These are phyloP conservation scores for Trichoderma koningiopsis DNA, from an alignment of 2,329 filamentous ascomycete species.

Conservation along the genomic window DNA sequence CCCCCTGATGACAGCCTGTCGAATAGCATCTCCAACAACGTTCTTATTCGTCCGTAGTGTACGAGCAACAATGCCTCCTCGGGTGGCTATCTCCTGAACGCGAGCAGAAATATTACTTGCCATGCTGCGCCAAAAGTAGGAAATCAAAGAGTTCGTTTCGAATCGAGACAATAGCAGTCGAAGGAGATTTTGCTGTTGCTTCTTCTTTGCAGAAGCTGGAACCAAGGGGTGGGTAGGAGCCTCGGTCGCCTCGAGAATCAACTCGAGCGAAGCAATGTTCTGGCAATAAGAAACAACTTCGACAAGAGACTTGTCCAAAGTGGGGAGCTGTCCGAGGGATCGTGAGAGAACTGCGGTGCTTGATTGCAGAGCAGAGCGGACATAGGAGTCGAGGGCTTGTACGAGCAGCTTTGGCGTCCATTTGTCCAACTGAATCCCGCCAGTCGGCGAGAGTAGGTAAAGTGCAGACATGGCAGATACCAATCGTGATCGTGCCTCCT, in stretches of 20 bases:
- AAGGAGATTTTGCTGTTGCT: conserved; percentile 57
- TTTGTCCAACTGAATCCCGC: conserved; percentile 54
- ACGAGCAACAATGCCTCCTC: conserved; percentile 81
- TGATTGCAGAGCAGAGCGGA: conserved; percentile 78
- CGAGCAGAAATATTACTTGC: conserved; percentile 74
- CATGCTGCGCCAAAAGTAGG: conserved; percentile 91
- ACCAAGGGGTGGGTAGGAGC: conserved; percentile 71
- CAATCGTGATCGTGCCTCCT: conserved; percentile 74
- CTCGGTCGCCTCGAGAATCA: conserved; percentile 69
- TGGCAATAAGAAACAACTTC: conserved; percentile 86
- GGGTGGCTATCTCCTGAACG: conserved; percentile 80
- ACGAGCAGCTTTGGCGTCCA: conserved; percentile 73
- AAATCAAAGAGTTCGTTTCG: conserved; percentile 83
- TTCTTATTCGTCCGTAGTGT: conserved; percentile 77
- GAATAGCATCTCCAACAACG: conserved; percentile 73
- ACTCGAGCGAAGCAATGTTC: conserved; percentile 85
- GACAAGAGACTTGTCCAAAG: conserved; percentile 75
- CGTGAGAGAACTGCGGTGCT: conserved; percentile 74
- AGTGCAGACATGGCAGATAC: conserved; percentile 75
- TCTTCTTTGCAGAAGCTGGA: conserved; percentile 38
- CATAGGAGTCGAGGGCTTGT: conserved; percentile 75
- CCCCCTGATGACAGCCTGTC: conserved; percentile 80
- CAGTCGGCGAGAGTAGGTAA: conserved; percentile 76
- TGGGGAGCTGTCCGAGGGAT: conserved; percentile 77
- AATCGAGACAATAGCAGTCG: conserved; percentile 73